Conservation (phyloP, 2,329 filamentous ascomycete species). For the Dothidotthia symphoricarpi region DNA sequence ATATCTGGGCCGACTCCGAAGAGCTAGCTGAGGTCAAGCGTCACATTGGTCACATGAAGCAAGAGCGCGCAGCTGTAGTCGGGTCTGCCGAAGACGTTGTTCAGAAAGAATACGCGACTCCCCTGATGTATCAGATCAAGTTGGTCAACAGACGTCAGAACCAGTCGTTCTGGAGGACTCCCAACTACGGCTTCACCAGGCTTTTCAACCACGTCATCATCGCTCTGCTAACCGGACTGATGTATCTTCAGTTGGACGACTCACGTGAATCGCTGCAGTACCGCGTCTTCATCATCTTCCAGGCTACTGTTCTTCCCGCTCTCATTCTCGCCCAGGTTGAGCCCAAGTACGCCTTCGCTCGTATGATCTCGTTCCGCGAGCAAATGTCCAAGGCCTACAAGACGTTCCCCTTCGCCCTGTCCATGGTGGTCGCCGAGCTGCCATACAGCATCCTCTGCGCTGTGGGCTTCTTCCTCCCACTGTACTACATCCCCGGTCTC, state of each 20-base stretch:
- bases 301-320: conserved; percentile 78
- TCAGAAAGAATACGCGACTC: conserved; percentile 79
- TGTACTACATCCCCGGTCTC: conserved; percentile 84
- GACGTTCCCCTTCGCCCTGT: conserved; percentile 71
- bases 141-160: conserved; percentile 71
- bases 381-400: conserved; percentile 83
- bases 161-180: conserved; percentile 78
- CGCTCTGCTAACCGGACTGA: conserved; percentile 73
- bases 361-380: conserved; percentile 83
- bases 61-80: conserved; percentile 54
- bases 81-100: conserved; percentile 46
- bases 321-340: conserved; percentile 82
- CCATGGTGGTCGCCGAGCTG: conserved; percentile 79
- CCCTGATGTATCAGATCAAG: conserved; percentile 74
- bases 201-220: conserved; percentile 82
- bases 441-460: conserved; percentile 81
- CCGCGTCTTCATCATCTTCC: conserved; percentile 86
- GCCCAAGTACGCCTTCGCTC: conserved; percentile 76
- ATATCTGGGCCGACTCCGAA: conserved; percentile 72
- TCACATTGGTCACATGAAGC: conserved; percentile 66
- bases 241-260: conserved; percentile 74
- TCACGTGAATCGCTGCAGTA: conserved; percentile 77
- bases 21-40: conserved; percentile 67
- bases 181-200: conserved; percentile 85
- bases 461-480: conserved; percentile 73